Base-by-base conservation (phyloP, 2,329 filamentous ascomycete species). In the Botrytis deweyae region DNA sequence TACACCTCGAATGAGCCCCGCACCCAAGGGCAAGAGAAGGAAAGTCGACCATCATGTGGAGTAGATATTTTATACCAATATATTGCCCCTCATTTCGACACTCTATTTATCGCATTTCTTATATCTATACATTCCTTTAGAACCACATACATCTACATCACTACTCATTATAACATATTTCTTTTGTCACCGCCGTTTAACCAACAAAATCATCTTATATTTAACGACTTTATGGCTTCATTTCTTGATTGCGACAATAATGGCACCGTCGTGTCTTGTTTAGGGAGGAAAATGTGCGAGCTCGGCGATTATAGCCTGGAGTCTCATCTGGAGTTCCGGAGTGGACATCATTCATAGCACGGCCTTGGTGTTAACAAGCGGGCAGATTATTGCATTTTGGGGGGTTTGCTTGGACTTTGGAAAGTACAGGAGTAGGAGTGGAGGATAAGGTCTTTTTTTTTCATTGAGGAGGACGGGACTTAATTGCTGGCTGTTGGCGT, bases 11-110 rank as follows among this genome's bases (percentile, higher is more conserved):
- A 93, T 98, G 85, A 93, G 94, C 77, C 93, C 95, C 38, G 94
- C 95, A 55, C 95, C 94, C 12, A 95, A 95, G 83, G 95, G 95
- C 77, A 98, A 98, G 88, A 90, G 94, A 84, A 91, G 95, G 85
- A 97, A 93, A 86, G 83, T 90, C 74, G 87, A 69, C 6, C 66
- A 69, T 14, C 16, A 69, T 58, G 49, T 58, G 66, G 66, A 88
- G 78, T 86, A 84, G 70, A 74, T 22, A n/a, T 38, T 25, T 46
- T 55, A 70, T 72, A 49, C 42, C 33, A 63, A 61, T n/a, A 71
- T 40, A 5, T 40, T 36, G 69, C 66, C 52, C 58, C 44, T 71
- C 59, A 14, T 63, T 33, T 68, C 52, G 29, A 72, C 59, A 67
- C 40, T 46, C 22, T 14, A 55, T 36, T 9, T 29, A n/a, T 52